A percentile compares a stretch with the other conserved stretches of the same genome.
Evolutionary conservation across 306 rosid genomes (phyloP).

Genomic region (Myrica gale): DNA sequence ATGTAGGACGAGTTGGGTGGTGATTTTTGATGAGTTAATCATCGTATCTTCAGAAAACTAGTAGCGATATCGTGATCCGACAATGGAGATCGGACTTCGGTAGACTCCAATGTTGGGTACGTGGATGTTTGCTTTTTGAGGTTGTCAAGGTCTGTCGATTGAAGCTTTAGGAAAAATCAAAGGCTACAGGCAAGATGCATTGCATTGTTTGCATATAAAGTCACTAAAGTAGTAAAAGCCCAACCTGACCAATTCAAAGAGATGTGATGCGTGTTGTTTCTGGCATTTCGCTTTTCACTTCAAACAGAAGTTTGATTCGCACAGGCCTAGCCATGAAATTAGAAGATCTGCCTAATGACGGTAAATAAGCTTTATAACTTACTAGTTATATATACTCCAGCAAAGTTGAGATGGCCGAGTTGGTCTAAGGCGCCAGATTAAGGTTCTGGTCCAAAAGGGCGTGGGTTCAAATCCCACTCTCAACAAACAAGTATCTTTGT

Average conservation of each 20-base stretch:
- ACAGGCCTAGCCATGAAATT: no score
- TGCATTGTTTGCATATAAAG: background rate
- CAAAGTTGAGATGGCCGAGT: conserved; percentile 46
- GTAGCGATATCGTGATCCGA: background rate
- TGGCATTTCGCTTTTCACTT: background rate
- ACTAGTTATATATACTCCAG: no score
- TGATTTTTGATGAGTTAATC: background rate
- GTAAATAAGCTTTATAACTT: no score
- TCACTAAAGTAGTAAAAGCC: background rate
- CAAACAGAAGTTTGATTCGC: no score
- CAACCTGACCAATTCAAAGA: background rate
- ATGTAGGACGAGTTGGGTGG: background rate
- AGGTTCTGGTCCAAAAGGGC: conserved; percentile 55
- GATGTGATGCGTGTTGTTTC: background rate
- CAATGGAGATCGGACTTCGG: background rate
- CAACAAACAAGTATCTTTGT: background rate
- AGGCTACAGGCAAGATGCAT: background rate
- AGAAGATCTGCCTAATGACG: no score
- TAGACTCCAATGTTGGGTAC: background rate
- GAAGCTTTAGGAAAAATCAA: background rate
- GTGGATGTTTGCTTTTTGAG: background rate
- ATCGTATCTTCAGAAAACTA: background rate
- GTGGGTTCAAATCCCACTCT: conserved; percentile 51
- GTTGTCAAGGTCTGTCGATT: background rate
- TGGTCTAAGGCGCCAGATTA: conserved; percentile 50